These are phyloP conservation scores for Dacryopinax spathularia DNA, from an alignment of 768 basidiomycete genomes.

Conservation along the genomic window DNA sequence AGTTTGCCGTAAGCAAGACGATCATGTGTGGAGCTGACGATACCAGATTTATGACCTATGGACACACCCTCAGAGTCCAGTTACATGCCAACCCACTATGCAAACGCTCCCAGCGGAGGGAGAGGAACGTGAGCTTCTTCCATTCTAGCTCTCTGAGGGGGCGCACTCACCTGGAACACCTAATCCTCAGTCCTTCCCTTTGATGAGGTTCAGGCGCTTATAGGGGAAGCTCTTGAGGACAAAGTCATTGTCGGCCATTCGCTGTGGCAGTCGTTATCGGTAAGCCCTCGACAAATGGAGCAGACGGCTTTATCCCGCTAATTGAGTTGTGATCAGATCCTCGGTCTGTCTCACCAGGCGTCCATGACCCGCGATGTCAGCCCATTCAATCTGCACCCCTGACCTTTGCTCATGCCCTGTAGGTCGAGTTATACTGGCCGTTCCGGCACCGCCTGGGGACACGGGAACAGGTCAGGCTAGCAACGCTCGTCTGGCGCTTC, in stretches of 20 bases:
- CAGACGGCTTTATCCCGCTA: constrained; percentile 3
- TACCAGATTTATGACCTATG: background rate
- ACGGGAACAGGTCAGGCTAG: background rate
- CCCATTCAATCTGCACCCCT: background rate
- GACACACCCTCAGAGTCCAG: background rate
- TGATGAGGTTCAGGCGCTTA: constrained; percentile 32
- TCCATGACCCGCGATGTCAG: constrained; percentile 42
- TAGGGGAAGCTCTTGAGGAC: constrained; percentile 30
- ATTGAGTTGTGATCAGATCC: constrained; percentile 25
- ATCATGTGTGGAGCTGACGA: background rate
- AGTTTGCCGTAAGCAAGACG: background rate
- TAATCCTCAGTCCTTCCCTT: constrained; percentile 34
- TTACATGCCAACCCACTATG: background rate
- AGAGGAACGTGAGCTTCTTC: background rate
- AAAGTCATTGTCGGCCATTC: constrained; percentile 45
- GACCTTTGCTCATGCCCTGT: background rate
- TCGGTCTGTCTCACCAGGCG: constrained; percentile 39
- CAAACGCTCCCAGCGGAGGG: background rate
- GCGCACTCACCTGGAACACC: background rate
- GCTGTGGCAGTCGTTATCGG: constrained; percentile 41
- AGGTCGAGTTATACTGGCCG: constrained; percentile 30
- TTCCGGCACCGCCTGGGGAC: constrained; percentile 31
- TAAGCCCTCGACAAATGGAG: constrained; percentile 18
- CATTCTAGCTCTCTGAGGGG: background rate
- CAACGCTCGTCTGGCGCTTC: constrained; percentile 5